Evolutionary conservation across 2,329 filamentous ascomycete genomes (phyloP), one percentile per base, ranked within the genome.

Genomic region (Aspergillus sclerotialis): DNA sequence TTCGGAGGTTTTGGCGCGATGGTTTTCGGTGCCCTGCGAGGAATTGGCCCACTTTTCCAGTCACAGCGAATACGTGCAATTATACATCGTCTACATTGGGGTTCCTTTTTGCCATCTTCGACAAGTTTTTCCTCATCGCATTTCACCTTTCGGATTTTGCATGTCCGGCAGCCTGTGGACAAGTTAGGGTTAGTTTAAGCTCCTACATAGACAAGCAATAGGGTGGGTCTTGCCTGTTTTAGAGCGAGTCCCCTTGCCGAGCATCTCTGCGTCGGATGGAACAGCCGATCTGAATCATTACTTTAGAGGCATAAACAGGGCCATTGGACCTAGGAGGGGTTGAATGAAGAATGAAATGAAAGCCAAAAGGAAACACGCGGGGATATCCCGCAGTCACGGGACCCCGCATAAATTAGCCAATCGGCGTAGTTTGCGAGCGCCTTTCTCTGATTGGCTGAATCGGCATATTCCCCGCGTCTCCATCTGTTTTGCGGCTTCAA

Each of bases 111-210:
- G 13, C 37, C 44, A 4, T 29, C 28, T 7, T 42, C 40, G 8
- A 14, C 9, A 7, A 49, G 28, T 30, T 52, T 52, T 17, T 49
- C 48, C 32, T 56, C 52, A 27, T 52, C 54, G 32, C 51, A 57
- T 45, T 55, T 56, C 15, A 53, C 43, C 40, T 55, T 55, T 31
- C 50, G 46, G 12, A 48, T 50, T 17, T 49, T 38, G 43, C 55
- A 58, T 17, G 53, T 55, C 32, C 47, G 44, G 34, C 50, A 57
- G 6, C 51, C 52, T 50, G 23, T 4, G n/a, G n/a, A n/a, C n/a
- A n/a, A n/a, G n/a, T n/a, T n/a, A n/a, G n/a, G n/a, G n/a, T n/a
- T n/a, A n/a, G n/a, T n/a, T n/a, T n/a, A n/a, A n/a, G n/a, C n/a
- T n/a, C n/a, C n/a, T n/a, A n/a, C n/a, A n/a, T n/a, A n/a, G n/a